Evolutionary conservation across 495 filamentous ascomycete species (phyloP).

Genomic region (Emericellopsis terricola): DNA sequence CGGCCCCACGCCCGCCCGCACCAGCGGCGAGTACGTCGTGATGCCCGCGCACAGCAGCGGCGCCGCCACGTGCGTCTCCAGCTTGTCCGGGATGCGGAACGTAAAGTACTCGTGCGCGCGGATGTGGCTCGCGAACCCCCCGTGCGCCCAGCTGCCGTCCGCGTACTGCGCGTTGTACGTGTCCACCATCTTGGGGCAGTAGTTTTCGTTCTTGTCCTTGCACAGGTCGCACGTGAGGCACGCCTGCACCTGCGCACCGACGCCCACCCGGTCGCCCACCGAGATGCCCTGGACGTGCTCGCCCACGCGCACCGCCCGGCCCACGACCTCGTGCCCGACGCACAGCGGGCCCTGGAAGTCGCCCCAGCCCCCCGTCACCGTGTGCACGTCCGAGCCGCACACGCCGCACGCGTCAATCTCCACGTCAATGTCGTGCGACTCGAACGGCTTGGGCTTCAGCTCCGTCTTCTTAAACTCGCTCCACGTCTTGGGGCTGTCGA

Average conservation of each 20-base stretch:
- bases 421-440: slow-evolving; percentile 56
- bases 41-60: slow-evolving; percentile 70
- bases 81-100: slow-evolving; percentile 55
- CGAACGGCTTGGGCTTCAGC: slow-evolving; percentile 67
- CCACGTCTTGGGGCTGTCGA: slow-evolving; percentile 13
- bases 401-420: slow-evolving; percentile 48
- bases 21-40: slow-evolving; percentile 52
- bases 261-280: slow-evolving; percentile 60
- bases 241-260: slow-evolving; percentile 59
- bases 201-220: slow-evolving; percentile 49
- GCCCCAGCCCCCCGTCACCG: slow-evolving; percentile 62
- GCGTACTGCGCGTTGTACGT: slow-evolving; percentile 14
- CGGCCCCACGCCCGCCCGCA: slow-evolving; percentile 39
- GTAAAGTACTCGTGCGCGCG: slow-evolving; percentile 60
- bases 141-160: slow-evolving; percentile 15
- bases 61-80: slow-evolving; percentile 44
- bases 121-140: slow-evolving; percentile 33
- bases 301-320: slow-evolving; percentile 53
- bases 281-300: slow-evolving; percentile 28
- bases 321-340: slow-evolving; percentile 62
- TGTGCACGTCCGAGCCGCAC: slow-evolving; percentile 66
- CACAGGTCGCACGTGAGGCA: slow-evolving; percentile 38
- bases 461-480: slow-evolving; percentile 15
- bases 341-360: slow-evolving; percentile 44
- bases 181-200: slow-evolving; percentile 44